Base-by-base conservation (phyloP, 2,329 filamentous ascomycete genomes). In the Albifimbria verrucaria region DNA sequence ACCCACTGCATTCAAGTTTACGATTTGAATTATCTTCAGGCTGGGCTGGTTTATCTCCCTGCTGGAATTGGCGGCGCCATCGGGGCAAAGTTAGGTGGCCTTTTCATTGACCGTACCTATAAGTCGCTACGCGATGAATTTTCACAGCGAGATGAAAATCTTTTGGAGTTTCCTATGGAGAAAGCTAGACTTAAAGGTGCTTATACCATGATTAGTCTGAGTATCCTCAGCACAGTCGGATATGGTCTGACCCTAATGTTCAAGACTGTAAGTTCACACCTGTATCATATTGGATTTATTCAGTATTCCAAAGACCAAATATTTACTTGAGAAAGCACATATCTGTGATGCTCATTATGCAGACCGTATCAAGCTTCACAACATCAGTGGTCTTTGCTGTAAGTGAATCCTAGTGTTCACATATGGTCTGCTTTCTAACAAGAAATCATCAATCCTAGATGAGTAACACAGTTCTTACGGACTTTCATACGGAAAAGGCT, bases 381-480 rank as follows among this genome's bases (percentile, higher is more conserved):
- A 44, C 41, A 11, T 44, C 41, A 17, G 20, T 2, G 17, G 21
- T 6, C n/a, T 44, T 44, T 20, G 21, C 41, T 18, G 41, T 44
- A 44, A 15, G 3, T n/a, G n/a, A n/a, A n/a, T 44, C 3, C 41
- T 44, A 44, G n/a, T n/a, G n/a, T n/a, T n/a, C n/a, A n/a, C n/a
- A n/a, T n/a, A n/a, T n/a, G n/a, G n/a, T n/a, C n/a, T n/a, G n/a
- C n/a, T n/a, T n/a, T n/a, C n/a, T n/a, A n/a, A n/a, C n/a, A n/a
- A n/a, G n/a, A n/a, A n/a, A n/a, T n/a, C n/a, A n/a, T n/a, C n/a
- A n/a, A n/a, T n/a, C n/a, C n/a, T n/a, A n/a, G n/a, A n/a, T n/a
- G n/a, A n/a, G n/a, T n/a, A n/a, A n/a, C n/a, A n/a, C 63, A 2
- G 62, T 65, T 28, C 52, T 66, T 7, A 66, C 63, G 2, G 63